Conservation (phyloP, 768 basidiomycete genomes). For the Mrakia hoshinonis region DNA sequence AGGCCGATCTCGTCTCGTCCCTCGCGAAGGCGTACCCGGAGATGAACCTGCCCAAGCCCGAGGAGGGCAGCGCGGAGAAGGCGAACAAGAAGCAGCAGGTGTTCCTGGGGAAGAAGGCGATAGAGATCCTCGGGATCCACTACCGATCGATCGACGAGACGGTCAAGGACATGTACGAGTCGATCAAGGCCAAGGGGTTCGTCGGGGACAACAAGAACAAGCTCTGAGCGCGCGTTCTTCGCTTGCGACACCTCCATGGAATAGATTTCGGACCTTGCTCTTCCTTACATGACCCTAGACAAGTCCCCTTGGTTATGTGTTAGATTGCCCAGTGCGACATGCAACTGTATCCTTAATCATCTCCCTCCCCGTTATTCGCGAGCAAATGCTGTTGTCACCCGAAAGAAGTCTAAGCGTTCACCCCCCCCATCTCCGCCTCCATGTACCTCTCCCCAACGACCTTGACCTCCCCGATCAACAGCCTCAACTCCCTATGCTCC, state of each 20-base stretch:
- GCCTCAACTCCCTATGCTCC: slow-evolving; percentile 4
- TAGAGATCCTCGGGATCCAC: slow-evolving; percentile 18
- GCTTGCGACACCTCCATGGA: too few species aligned
- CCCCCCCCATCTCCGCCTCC: not conserved
- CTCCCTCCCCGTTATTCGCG: too few species aligned
- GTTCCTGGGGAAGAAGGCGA: slow-evolving; percentile 14
- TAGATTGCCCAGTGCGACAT: too few species aligned
- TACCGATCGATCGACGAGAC: slow-evolving; percentile 20
- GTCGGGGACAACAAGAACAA: not conserved
- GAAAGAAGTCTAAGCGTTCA: not conserved
- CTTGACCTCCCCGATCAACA: slow-evolving; percentile 7
- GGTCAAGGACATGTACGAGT: slow-evolving; percentile 18
- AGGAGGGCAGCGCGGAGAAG: slow-evolving; percentile 4
- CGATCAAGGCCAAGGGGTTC: not conserved
- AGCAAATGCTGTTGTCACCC: too few species aligned
- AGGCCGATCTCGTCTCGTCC: slow-evolving; percentile 1
- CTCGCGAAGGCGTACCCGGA: slow-evolving; percentile 8
- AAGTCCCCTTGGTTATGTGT: too few species aligned
- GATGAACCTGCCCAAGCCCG: slow-evolving; percentile 11
- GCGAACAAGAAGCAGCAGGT: slow-evolving; percentile 5
- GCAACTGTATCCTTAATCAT: too few species aligned
- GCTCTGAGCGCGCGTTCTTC: too few species aligned
- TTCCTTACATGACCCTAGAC: too few species aligned
- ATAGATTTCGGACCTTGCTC: too few species aligned
- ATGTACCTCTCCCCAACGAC: not conserved